phyloP scores from a whole-genome alignment of 345 rosid genomes.

The Linum lewisii region DNA sequence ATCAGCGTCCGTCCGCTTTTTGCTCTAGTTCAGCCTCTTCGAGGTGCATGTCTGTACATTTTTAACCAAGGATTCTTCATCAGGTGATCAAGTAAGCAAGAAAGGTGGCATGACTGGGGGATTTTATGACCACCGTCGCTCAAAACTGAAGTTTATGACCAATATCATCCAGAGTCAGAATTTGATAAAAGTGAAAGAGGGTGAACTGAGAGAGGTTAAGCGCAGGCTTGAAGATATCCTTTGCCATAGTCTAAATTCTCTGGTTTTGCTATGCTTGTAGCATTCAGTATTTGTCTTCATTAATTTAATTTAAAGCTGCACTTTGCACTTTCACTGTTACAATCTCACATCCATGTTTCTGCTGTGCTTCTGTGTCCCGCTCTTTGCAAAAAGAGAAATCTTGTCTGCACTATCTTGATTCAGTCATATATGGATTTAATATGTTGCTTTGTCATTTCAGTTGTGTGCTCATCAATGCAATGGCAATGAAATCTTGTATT shows the following conservation, averaged over 20 bases:
- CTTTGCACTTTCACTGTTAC: not conserved
- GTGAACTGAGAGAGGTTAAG: conserved; percentile 45
- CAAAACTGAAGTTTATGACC: conserved; percentile 83
- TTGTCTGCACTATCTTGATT: not conserved
- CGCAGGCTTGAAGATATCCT: conserved; percentile 73
- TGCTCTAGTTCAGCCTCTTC: not conserved
- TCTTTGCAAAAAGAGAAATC: no score
- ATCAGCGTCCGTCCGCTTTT: not conserved
- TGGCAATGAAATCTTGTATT: no score
- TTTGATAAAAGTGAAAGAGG: conserved; percentile 52
- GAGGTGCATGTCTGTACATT: not conserved
- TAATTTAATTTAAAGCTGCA: no score
- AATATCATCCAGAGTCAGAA: conserved; percentile 50
- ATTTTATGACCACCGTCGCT: conserved; percentile 88
- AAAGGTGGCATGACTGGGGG: conserved; percentile 98
- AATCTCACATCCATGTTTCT: not conserved
- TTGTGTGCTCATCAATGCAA: no score
- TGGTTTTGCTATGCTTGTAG: not conserved
- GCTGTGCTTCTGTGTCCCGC: not conserved
- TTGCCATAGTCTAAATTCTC: conserved; percentile 9
- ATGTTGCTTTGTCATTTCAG: not conserved
- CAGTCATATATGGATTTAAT: not conserved
- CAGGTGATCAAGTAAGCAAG: conserved; percentile 99
- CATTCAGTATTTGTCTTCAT: not conserved
- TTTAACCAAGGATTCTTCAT: conserved; percentile 17